Evolutionary conservation across 2,329 filamentous ascomycete species (phyloP), one percentile per base, ranked within the genome.

Genomic region (Cladosporium sp.): DNA sequence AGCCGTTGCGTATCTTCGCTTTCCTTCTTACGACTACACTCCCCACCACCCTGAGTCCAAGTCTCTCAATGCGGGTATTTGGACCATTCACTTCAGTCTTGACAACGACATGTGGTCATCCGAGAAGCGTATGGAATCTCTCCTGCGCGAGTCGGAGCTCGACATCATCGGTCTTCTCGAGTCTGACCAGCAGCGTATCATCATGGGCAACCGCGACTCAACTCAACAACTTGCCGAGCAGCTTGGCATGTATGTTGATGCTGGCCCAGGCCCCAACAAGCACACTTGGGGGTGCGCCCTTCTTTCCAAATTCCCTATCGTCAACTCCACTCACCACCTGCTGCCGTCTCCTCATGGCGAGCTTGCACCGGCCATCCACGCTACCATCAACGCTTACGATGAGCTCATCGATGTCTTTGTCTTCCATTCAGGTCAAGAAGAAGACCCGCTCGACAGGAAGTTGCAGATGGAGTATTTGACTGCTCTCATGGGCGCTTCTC

Each of bases 21-120:
- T 97, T 78, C 94, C 94, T 0, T 87, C 87, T 2, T 93, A 97
- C 71, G 86, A 97, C 75, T 96, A 97, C 77, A 85, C 84, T 57
- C 90, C 94, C 0, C 92, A 97, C 73, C 93, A 99, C 71, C 83
- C 84, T 36, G 85, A 96, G 54, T 88, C 92, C 62, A 94, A 94
- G 65, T 77, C 95, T 54, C 82, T 97, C 59, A 97, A 95, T 0
- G 91, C 91, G 1, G 94, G 94, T 65, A 97, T 99, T 72, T 99
- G 94, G 94, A 99, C 94, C 0, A 92, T 97, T 57, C 94, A 99
- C 76, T 99, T 99, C 73, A 92, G 90, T 13, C 84, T 99, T 19
- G 94, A 99, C 76, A 97, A 99, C 67, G 89, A 97, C 72, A 97
- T 97, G 92, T 97, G 91, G 91, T 93, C 90, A 9, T 96, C 93